phyloP scores from a whole-genome alignment of 148 eudicot genomes.

The Persicaria maculosa region DNA sequence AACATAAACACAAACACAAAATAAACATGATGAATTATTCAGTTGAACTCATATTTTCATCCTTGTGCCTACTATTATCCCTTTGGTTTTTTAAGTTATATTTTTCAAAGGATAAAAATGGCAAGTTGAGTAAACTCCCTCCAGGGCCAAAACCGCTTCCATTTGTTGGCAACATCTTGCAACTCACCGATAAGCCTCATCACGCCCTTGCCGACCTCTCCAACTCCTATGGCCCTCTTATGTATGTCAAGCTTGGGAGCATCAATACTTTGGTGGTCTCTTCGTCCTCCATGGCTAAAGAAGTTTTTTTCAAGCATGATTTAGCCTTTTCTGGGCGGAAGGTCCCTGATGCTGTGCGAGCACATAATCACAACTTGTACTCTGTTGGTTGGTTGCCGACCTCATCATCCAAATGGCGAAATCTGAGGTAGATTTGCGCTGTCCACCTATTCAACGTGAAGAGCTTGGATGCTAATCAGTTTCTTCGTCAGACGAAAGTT shows the following conservation, averaged over 20 bases:
- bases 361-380: slow-evolving; percentile 2
- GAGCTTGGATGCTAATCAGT: slow-evolving; percentile 20
- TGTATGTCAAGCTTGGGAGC: slow-evolving; percentile 8
- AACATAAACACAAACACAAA: no score
- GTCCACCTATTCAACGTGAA: slow-evolving; percentile 7
- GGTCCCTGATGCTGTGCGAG: slow-evolving; percentile 3
- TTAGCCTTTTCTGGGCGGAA: slow-evolving; percentile 6
- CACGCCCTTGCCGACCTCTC: slow-evolving; percentile 6
- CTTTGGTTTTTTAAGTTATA: no score
- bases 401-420: slow-evolving; percentile 12
- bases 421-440: slow-evolving; percentile 11
- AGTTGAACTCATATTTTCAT: no score
- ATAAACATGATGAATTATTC: no score
- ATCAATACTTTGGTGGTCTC: slow-evolving; percentile 15
- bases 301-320: slow-evolving; percentile 17
- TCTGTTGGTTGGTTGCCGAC: slow-evolving; percentile 17
- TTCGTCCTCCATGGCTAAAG: slow-evolving; percentile 11
- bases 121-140: no score
- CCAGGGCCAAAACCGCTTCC: no score
- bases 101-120: no score
- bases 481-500: slow-evolving; percentile 24
- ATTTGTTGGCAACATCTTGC: no score
- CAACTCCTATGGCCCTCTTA: slow-evolving; percentile 14
- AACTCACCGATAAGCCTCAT: slow-evolving; percentile 1
- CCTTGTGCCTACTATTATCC: no score